phyloP scores from a whole-genome alignment of 2,329 filamentous ascomycete genomes.

The Cytospora leucostoma region DNA sequence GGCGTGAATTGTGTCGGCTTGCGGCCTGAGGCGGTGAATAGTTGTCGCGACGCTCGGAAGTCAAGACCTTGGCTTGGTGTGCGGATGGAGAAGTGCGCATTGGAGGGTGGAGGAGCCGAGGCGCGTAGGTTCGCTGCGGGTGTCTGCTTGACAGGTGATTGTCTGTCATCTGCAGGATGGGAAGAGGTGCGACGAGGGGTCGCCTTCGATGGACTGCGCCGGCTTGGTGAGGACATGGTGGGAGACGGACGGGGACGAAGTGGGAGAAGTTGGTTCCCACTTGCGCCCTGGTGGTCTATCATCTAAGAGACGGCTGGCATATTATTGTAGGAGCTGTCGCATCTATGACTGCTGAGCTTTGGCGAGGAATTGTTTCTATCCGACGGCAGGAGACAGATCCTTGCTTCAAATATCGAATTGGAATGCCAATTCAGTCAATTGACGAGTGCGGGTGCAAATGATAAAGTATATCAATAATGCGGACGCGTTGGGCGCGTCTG shows the following conservation, averaged over 20 bases:
- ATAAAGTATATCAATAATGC: not conserved
- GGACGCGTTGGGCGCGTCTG: slow-evolving; percentile 25
- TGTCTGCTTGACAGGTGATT: slow-evolving; percentile 1
- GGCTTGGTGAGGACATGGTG: slow-evolving; percentile 19
- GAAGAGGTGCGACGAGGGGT: slow-evolving; percentile 27
- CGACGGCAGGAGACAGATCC: not conserved
- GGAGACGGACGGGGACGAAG: slow-evolving; percentile 18
- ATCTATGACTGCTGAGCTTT: not conserved
- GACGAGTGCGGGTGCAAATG: not conserved
- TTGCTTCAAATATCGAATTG: too few species aligned
- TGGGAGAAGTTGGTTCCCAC: slow-evolving; percentile 23
- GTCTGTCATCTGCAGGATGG: slow-evolving; percentile 12
- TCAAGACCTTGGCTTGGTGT: slow-evolving; percentile 43
- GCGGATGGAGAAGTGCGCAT: slow-evolving; percentile 41
- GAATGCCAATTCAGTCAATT: too few species aligned
- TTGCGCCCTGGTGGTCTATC: slow-evolving; percentile 21
- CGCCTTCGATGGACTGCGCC: slow-evolving; percentile 11
- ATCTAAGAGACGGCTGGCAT: slow-evolving; percentile 21
- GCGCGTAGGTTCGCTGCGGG: slow-evolving; percentile 16
- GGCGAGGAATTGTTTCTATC: not conserved
- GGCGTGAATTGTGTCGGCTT: slow-evolving; percentile 48
- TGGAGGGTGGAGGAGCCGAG: slow-evolving; percentile 43
- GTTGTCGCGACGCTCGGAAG: slow-evolving; percentile 39
- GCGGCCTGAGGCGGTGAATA: slow-evolving; percentile 49
- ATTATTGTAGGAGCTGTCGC: not conserved